Evolutionary conservation across 2,329 filamentous ascomycete genomes (phyloP).

Genomic region (Calonectria honghensis): DNA sequence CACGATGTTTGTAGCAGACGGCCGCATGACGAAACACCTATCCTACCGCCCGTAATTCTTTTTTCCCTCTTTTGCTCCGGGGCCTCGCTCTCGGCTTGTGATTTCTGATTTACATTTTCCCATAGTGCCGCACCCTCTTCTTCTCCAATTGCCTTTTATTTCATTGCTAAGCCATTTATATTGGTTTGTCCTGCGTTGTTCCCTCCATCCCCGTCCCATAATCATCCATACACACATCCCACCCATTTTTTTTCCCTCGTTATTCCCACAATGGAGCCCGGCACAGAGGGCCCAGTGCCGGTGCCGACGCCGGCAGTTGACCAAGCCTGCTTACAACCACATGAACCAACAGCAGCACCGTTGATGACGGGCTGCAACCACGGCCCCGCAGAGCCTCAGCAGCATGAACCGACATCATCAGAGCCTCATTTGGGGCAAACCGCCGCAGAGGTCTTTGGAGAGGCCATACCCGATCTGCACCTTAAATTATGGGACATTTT

Average conservation of each 20-base stretch:
- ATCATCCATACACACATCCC: neutral
- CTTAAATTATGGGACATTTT: conserved; percentile 60
- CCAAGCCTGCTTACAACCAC: neutral
- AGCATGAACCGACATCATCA: neutral
- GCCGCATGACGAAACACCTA: conserved; percentile 29
- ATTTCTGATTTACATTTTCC: conserved; percentile 6
- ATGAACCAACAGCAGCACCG: conserved; percentile 14
- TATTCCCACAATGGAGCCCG: conserved; percentile 4
- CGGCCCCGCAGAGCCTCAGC: conserved; percentile 25
- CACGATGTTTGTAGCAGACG: conserved; percentile 19
- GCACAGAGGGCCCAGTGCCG: neutral
- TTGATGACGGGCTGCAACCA: neutral
- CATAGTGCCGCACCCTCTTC: conserved; percentile 17
- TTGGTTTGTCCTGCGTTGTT: neutral
- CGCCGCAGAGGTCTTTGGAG: conserved; percentile 56
- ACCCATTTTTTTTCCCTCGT: neutral
- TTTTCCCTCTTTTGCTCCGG: neutral
- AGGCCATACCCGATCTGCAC: conserved; percentile 53
- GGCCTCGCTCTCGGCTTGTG: neutral
- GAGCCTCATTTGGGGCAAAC: neutral
- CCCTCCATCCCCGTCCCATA: neutral
- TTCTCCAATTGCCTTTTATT: neutral
- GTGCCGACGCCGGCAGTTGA: conserved; percentile 8
- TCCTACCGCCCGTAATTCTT: conserved; percentile 5
- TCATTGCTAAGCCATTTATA: neutral